A percentile compares a stretch with the other conserved stretches of the same genome.
Evolutionary conservation across 768 basidiomycete genomes (phyloP).

Genomic region (Zangia roseola): DNA sequence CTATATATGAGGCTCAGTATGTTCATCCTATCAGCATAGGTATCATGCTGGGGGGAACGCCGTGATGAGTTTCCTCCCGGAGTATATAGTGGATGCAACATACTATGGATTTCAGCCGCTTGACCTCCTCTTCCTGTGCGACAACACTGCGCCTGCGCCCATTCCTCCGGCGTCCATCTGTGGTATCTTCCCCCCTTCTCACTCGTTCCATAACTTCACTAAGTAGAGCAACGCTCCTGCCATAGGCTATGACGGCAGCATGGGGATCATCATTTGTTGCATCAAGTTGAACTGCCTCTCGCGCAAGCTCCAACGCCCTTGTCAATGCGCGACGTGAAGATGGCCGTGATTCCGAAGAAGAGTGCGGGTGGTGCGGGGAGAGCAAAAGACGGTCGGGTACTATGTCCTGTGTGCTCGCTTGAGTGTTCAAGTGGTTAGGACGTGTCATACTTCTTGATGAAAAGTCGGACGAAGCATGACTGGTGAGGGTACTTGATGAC

Average conservation of each 20-base stretch:
- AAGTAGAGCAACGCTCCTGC: slow-evolving; percentile 79
- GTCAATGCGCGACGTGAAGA: slow-evolving; percentile 88
- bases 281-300: slow-evolving; percentile 87
- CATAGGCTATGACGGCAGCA: slow-evolving; percentile 87
- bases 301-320: slow-evolving; percentile 80
- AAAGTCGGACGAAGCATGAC: slow-evolving; percentile 55
- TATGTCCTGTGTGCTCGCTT: slow-evolving; percentile 37
- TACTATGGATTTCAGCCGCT: slow-evolving; percentile 84
- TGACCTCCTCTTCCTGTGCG: slow-evolving; percentile 90
- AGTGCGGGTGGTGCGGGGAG: slow-evolving; percentile 43
- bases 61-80: slow-evolving; percentile 15
- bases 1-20: slow-evolving; percentile 88
- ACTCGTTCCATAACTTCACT: slow-evolving; percentile 94
- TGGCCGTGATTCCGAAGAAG: slow-evolving; percentile 46
- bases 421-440: slow-evolving; percentile 18
- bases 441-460: slow-evolving; percentile 53
- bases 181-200: slow-evolving; percentile 78
- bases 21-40: slow-evolving; percentile 92
- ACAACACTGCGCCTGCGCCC: slow-evolving; percentile 74
- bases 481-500: slow-evolving; percentile 20
- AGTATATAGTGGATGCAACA: slow-evolving; percentile 35
- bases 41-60: slow-evolving; percentile 68
- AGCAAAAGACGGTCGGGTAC: slow-evolving; percentile 44
- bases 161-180: slow-evolving; percentile 58
- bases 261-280: slow-evolving; percentile 85